Base-by-base conservation (phyloP, 306 rosid genomes). In the Cicer chorassanicum region DNA sequence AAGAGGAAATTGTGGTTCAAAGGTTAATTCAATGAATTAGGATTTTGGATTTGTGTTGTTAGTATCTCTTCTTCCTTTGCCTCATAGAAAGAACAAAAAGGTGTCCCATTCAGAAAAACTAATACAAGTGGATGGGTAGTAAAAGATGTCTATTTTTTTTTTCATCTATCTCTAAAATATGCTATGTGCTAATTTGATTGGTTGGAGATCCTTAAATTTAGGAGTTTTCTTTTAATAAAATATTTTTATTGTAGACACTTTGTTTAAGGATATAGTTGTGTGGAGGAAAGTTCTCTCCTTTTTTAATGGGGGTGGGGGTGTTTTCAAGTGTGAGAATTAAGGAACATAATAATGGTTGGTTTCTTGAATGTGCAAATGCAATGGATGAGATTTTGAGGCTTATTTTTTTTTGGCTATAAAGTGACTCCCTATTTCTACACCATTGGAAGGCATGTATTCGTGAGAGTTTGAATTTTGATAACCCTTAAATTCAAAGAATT, bases 201-300 rank as follows among this genome's bases (percentile, higher is more conserved):
- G 86, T 18, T 59, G 82, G 80, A 73, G 73, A 68, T 46, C 82
- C 86, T 73, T 82, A 75, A 61, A 78, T 73, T 67, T 62, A 56
- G 87, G 87, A 60, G 9, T 66, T 38, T 16, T 38, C 1, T 71
- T 45, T 44, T 36, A 34, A 18, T 60, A 61, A n/a, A 79, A 77
- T 78, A 54, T 44, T 68, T 62, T 60, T 12, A 29, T 21, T 57
- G 12, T 19, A 24, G 24, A 61, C 54, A 65, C 80, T 72, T 67
- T 53, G 70, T 81, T 78, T 66, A n/a, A 18, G 90, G 71, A 15
- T 50, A 49, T 60, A 54, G 65, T 80, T 69, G 82, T 73, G 78
- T 53, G 82, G 78, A 43, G 72, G 65, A 79, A 75, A 59, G 39
- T 65, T 76, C 72, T 78, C 71, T 75, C 73, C 48, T 61, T 68